Evolutionary conservation across 371 early-diverging fungal species (phyloP).

Genomic region (Circinella minor): DNA sequence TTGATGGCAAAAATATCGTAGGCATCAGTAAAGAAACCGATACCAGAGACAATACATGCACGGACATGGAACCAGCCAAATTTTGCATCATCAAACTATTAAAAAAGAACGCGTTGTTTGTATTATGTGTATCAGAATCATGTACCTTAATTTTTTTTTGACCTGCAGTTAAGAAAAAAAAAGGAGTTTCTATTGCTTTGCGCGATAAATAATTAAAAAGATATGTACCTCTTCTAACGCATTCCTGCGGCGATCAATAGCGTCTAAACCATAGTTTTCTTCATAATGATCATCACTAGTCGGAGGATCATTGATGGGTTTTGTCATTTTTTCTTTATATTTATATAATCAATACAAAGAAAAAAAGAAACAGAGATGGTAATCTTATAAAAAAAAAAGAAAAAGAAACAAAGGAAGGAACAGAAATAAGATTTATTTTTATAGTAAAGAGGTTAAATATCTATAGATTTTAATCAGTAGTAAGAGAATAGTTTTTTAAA

Average conservation of each 20-base stretch:
- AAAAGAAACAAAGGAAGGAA: neutral
- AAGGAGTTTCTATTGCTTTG: no score
- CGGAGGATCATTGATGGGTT: neutral
- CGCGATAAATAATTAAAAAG: no score
- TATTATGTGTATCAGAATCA: no score
- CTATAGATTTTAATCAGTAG: neutral
- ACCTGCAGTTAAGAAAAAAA: no score
- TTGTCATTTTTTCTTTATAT: neutral
- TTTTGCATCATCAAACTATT: conserved; percentile 55
- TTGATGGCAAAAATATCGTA: conserved; percentile 91
- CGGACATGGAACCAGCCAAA: conserved; percentile 86
- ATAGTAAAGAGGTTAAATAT: neutral
- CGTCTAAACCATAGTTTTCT: conserved; percentile 24
- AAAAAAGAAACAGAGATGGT: conserved; percentile 1
- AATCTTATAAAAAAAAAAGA: conserved; percentile 10
- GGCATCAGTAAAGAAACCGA: conserved; percentile 89
- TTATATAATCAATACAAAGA: neutral
- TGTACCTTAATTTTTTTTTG: no score
- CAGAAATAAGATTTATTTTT: neutral
- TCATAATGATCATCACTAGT: conserved; percentile 5
- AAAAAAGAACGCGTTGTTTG: no score
- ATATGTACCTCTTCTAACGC: conserved; percentile 43
- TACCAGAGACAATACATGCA: conserved; percentile 85
- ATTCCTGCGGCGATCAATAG: conserved; percentile 38
- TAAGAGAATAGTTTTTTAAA: no score